phyloP scores from a whole-genome alignment of 225 moss, liverwort and hornwort species.

The Bryum argenteum region DNA sequence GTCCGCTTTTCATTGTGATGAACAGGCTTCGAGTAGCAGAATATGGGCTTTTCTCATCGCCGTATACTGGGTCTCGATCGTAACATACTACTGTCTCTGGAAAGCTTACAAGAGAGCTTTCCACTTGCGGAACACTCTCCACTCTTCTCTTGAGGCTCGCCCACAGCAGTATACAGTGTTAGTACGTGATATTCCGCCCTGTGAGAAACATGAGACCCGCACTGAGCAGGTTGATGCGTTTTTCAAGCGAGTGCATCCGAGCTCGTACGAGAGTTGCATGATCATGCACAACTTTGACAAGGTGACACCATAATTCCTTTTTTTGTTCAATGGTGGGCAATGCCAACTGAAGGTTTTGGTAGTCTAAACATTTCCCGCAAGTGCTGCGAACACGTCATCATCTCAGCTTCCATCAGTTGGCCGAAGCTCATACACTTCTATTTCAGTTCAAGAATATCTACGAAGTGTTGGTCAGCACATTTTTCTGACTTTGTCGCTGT shows the following conservation, averaged over 20 bases:
- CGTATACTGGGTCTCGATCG: slow-evolving; percentile 66
- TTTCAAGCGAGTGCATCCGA: slow-evolving; percentile 71
- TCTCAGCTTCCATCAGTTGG: not conserved
- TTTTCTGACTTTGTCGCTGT: not conserved
- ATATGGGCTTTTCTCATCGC: slow-evolving; percentile 78
- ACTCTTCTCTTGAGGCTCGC: slow-evolving; percentile 41
- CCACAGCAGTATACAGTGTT: slow-evolving; percentile 86
- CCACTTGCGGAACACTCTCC: slow-evolving; percentile 42
- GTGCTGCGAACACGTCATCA: not conserved
- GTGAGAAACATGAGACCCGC: slow-evolving; percentile 50
- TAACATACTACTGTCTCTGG: slow-evolving; percentile 59
- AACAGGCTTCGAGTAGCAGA: slow-evolving; percentile 50
- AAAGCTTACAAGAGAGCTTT: slow-evolving; percentile 67
- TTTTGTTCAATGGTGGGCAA: not conserved
- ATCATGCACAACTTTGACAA: slow-evolving; percentile 55
- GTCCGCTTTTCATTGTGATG: not conserved
- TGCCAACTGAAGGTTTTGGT: not conserved
- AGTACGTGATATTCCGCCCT: slow-evolving; percentile 79
- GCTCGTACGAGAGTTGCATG: slow-evolving; percentile 61
- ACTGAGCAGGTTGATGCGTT: slow-evolving; percentile 78
- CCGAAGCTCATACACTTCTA: not conserved
- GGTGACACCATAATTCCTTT: slow-evolving; percentile 19
- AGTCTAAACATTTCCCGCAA: not conserved
- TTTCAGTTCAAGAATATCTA: not conserved
- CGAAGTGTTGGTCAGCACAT: not conserved